Base-by-base conservation (phyloP, 108 stramenopile species). In the Licmophora abbreviata region DNA sequence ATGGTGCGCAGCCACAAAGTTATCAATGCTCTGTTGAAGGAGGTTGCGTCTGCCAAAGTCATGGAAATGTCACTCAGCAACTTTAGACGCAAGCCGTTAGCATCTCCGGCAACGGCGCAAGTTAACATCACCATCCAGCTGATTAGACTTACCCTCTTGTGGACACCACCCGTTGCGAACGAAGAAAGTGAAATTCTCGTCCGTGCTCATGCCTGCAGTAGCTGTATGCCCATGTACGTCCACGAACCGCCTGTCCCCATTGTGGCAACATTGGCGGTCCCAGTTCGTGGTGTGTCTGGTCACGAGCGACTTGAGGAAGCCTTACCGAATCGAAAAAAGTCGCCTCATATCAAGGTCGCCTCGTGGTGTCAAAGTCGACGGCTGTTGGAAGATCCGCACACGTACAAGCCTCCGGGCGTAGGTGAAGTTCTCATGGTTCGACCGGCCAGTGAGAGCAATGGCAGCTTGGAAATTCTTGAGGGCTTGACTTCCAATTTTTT, bases 211-310 rank as follows among this genome's bases (percentile, higher is more conserved):
- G 58, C 58, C 24, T 48, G 56, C 31, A 38, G 52, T 42, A 54
- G 31, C 18, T 35, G 42, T 1, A 47, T 49, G 25, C 23, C 34
- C 0, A 40, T 56, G 44, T 26, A 32, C 8, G 12, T 57, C 2
- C 17, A 43, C 36, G 14, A 45, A 15, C 22, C 44, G 5, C 71
- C 74, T 33, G 17, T 42, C 29, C 66, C 63, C n/a, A 79, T 84
- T 33, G 47, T 58, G 12, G 73, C 66, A 9, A 66, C 76, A 28
- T 36, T 79, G 26, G 71, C 77, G 30, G 52, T 76, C 27, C 56
- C 74, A 24, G 1, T 12, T 15, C 7, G 36, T 12, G 32, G 15
- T 18, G 18, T 18, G 18, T 15, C 15, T 18, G 38, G 5, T 4
- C 20, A 20, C 5, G 38, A 40, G 20, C 18, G 20, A 3, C 10